These are phyloP conservation scores for Candida qinlingensis DNA, from an alignment of 805 yeast species.

Conservation along the genomic window DNA sequence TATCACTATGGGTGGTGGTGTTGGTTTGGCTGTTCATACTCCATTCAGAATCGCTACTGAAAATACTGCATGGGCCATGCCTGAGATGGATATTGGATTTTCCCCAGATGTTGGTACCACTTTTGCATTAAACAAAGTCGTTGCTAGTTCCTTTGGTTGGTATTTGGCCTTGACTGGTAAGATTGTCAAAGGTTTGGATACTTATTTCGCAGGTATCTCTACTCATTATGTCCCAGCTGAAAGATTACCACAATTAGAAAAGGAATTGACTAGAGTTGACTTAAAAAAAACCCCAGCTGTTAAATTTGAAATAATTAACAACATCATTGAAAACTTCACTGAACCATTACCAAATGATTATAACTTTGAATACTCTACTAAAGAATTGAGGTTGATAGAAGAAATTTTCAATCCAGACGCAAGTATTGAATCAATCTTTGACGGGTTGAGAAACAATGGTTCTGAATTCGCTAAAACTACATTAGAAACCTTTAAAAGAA, in stretches of 20 bases:
- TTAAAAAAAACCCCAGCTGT: conserved; percentile 20
- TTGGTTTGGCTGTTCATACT: conserved; percentile 83
- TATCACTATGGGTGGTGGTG: conserved; percentile 97
- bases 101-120: conserved; percentile 95
- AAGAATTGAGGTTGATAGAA: conserved; percentile 62
- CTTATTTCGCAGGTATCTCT: conserved; percentile 79
- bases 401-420: conserved; percentile 49
- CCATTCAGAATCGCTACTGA: conserved; percentile 95
- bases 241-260: conserved; percentile 54
- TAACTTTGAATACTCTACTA: conserved; percentile 50
- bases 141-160: conserved; percentile 76
- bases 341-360: conserved; percentile 61
- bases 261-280: conserved; percentile 47
- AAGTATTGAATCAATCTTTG: conserved; percentile 43
- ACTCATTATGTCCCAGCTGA: conserved; percentile 81
- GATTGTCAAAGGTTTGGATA: conserved; percentile 69
- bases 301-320: conserved; percentile 46
- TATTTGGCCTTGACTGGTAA: conserved; percentile 86
- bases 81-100: conserved; percentile 94
- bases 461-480: conserved; percentile 63
- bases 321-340: conserved; percentile 73
- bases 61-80: conserved; percentile 90
- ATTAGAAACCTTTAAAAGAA: conserved; percentile 47
- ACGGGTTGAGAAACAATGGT: conserved; percentile 44
- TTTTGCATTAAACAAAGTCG: conserved; percentile 74